Base-by-base conservation (phyloP, 2,329 filamentous ascomycete genomes). In the Trichoderma arundinaceum region DNA sequence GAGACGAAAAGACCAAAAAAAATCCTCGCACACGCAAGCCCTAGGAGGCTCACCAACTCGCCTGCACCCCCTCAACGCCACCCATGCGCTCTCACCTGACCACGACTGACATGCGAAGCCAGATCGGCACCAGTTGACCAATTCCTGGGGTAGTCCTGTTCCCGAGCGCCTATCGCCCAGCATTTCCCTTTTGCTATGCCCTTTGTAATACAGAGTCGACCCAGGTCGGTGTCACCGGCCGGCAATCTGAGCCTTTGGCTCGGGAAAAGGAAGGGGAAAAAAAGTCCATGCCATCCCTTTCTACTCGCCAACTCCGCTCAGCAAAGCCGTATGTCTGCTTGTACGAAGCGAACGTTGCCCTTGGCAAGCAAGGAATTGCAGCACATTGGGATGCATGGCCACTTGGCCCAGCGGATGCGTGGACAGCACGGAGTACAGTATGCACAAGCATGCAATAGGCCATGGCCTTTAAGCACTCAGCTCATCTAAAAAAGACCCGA, bases 21-120 rank as follows among this genome's bases (percentile, higher is more conserved):
- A 59, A 38, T 49, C 28, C 32, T 8, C 17, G 48, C 59, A 32
- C 22, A 39, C 41, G 46, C 35, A 43, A 52, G 58, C 28, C 58
- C 35, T 39, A 61, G 22, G 19, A 60, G 58, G 35, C 46, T 61
- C 58, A 41, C 22, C 38, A 43, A 33, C 32, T 59, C 43, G 39
- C 39, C 59, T 62, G 48, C 44, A 49, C 39, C 33, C 39, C 39
- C 32, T 35, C 28, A 53, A 62, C 59, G 59, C 59, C 59, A 62
- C 59, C 59, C 59, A 43, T 53, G 48, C 48, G 48, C 48, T 10
- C 59, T 62, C 59, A 62, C 59, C 59, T 62, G 59, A 62, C 49
- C 59, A 62, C 49, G 9, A 35, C 41, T 22, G 59, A 32, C 48
- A 62, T 62, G 59, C 59, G 49, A 62, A 62, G 59, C 59, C 48